Conservation (phyloP, 768 basidiomycete species). For the Hygrocybe coccinea region DNA sequence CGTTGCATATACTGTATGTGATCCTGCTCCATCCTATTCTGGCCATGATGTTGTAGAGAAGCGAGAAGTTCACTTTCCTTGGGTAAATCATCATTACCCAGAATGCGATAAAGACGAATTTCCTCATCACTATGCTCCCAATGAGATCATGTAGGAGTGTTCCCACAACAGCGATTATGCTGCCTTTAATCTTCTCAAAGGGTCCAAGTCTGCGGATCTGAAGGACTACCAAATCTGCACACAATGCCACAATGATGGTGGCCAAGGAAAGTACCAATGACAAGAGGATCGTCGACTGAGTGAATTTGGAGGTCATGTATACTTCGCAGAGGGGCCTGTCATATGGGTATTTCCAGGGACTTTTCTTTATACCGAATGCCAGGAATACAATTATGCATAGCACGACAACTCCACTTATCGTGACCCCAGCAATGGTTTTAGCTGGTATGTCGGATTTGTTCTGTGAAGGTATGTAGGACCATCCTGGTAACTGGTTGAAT, state of each 20-base stretch:
- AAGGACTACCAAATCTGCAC: neutral
- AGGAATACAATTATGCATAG: neutral
- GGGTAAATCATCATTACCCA: slow-evolving; percentile 1
- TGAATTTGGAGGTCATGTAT: neutral
- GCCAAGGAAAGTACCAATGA: neutral
- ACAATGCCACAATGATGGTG: neutral
- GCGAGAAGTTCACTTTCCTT: neutral
- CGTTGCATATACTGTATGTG: neutral
- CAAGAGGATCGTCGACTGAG: neutral
- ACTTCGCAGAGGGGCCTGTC: neutral
- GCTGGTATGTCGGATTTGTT: neutral
- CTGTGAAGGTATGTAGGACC: neutral
- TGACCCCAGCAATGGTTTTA: neutral
- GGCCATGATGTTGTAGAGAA: neutral
- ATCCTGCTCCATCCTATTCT: neutral
- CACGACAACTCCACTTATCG: neutral
- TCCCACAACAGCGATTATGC: neutral
- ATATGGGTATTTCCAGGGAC: neutral
- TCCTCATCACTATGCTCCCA: neutral
- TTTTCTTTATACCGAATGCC: neutral
- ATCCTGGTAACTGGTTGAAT: too few relatives aligned
- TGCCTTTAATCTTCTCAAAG: neutral
- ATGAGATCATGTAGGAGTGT: neutral
- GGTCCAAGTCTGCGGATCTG: neutral
- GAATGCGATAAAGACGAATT: neutral